phyloP scores from a whole-genome alignment of 2,329 filamentous ascomycete species.

The Chrysoporthe austroafricana region DNA sequence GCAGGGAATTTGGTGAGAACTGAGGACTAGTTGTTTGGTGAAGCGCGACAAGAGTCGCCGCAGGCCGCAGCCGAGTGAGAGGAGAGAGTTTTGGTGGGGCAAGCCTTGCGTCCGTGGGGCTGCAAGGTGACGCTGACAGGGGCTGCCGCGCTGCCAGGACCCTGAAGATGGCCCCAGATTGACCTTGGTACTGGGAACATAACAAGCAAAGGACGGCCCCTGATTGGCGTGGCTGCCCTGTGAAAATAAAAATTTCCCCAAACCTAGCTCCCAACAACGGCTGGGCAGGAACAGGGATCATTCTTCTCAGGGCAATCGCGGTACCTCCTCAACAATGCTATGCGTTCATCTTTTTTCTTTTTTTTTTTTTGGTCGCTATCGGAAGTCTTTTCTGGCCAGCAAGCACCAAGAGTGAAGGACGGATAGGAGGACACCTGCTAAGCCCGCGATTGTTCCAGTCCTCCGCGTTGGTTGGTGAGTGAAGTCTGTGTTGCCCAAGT shows the following conservation, averaged over 20 bases:
- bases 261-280: slow-evolving; percentile 23
- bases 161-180: slow-evolving; percentile 2
- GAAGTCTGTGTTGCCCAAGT: slow-evolving; percentile 3
- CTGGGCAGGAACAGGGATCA: slow-evolving; percentile 19
- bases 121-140: not conserved
- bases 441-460: not conserved
- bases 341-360: slow-evolving; percentile 16
- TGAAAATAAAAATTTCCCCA: slow-evolving; percentile 17
- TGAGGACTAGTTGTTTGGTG: not conserved
- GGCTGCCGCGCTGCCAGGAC: slow-evolving; percentile 7
- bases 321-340: slow-evolving; percentile 21
- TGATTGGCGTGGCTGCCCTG: slow-evolving; percentile 18
- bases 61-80: not conserved
- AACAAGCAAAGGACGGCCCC: not conserved
- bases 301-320: slow-evolving; percentile 2
- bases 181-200: slow-evolving; percentile 11
- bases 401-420: not conserved
- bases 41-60: slow-evolving; percentile 2
- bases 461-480: slow-evolving; percentile 5
- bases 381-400: slow-evolving; percentile 7
- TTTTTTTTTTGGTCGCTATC: not conserved
- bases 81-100: slow-evolving; percentile 18
- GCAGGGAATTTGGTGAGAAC: slow-evolving; percentile 2
- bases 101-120: slow-evolving; percentile 8
- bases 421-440: slow-evolving; percentile 4